These are phyloP conservation scores for Pachyrhizus erosus DNA, from an alignment of 306 rosid genomes.

Conservation along the genomic window DNA sequence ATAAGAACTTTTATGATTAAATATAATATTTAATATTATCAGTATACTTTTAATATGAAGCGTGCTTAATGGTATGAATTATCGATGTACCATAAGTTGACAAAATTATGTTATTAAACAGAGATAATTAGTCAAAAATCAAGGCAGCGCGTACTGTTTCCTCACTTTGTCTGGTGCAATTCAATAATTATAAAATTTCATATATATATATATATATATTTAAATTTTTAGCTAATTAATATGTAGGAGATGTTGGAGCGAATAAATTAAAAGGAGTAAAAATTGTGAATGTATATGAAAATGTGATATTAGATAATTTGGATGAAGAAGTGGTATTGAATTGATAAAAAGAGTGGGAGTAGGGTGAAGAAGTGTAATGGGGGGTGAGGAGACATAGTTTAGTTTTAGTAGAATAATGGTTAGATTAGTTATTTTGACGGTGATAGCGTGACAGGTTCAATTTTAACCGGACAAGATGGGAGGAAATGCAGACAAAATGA, in stretches of 20 bases:
- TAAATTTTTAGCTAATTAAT: neutral
- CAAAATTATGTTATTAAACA: neutral
- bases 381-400: neutral
- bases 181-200: neutral
- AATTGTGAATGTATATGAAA: too few relatives aligned
- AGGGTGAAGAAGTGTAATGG: too few relatives aligned
- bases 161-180: neutral
- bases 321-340: too few relatives aligned
- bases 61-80: neutral
- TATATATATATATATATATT: too few relatives aligned
- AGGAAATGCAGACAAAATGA: conserved; percentile 71
- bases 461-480: conserved; percentile 27
- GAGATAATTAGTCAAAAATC: neutral
- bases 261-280: too few relatives aligned
- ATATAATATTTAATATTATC: neutral
- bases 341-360: neutral
- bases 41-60: neutral
- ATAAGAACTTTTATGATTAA: too few relatives aligned
- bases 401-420: neutral
- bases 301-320: too few relatives aligned
- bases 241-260: neutral
- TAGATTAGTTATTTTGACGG: neutral
- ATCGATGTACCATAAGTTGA: neutral
- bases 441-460: conserved; percentile 23
- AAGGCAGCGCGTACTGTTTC: neutral